Conservation (phyloP, 169 alveolate species). For the Cryptosporidium baileyi region DNA sequence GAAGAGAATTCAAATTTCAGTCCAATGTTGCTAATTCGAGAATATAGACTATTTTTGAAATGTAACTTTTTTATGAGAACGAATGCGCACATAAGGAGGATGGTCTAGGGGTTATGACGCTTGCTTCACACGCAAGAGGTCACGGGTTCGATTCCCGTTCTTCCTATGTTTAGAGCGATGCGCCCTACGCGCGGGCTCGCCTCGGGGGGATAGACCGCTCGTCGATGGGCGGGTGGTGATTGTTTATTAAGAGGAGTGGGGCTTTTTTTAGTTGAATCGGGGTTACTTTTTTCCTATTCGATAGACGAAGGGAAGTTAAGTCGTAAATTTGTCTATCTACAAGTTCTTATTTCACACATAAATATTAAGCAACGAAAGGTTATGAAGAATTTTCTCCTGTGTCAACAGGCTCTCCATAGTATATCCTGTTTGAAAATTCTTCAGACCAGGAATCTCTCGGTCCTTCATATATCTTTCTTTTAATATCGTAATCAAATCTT, state of each 20-base stretch:
- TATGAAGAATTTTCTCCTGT: not conserved
- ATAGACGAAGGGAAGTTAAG: too few species aligned
- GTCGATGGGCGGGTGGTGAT: not conserved
- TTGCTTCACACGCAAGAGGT: constrained; percentile 96
- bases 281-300: too few species aligned
- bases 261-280: too few species aligned
- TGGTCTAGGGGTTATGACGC: constrained; percentile 96
- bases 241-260: not conserved
- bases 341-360: not conserved
- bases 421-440: not conserved
- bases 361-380: not conserved
- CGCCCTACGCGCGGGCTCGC: not conserved
- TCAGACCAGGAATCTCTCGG: constrained; percentile 58
- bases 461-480: constrained; percentile 51
- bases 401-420: not conserved
- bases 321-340: too few species aligned
- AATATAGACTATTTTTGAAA: not conserved
- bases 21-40: not conserved
- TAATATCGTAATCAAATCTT: constrained; percentile 17
- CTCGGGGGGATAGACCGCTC: not conserved
- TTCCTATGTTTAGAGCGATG: constrained; percentile 3
- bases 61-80: too few species aligned
- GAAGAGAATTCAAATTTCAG: constrained; percentile 72
- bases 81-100: constrained; percentile 78
- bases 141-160: constrained; percentile 97